These are phyloP conservation scores for Pecoramyces ruminantium DNA, from an alignment of 192 early-diverging fungal species.

Conservation along the genomic window DNA sequence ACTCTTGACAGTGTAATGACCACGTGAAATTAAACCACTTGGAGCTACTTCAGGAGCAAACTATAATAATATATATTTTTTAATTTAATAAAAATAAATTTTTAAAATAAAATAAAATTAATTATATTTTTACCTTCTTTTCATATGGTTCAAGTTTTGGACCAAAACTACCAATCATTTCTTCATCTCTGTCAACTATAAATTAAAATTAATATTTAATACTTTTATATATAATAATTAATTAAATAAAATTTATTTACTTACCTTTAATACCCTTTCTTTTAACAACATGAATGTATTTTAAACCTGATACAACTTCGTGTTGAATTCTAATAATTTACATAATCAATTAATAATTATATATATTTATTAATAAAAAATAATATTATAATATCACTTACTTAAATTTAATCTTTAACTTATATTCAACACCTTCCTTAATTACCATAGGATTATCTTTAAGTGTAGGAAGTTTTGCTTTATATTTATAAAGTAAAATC, in stretches of 20 bases:
- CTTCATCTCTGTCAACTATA: slow-evolving; percentile 80
- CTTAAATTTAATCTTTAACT: slow-evolving; percentile 82
- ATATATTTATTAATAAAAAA: too few species aligned
- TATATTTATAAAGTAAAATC: too few species aligned
- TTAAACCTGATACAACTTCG: slow-evolving; percentile 87
- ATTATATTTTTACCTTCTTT: slow-evolving; percentile 50
- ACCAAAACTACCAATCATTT: slow-evolving; percentile 94
- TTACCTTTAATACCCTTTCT: slow-evolving; percentile 53
- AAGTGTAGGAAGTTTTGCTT: slow-evolving; percentile 46
- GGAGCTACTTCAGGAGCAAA: slow-evolving; percentile 80
- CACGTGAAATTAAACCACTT: slow-evolving; percentile 76
- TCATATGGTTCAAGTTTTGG: slow-evolving; percentile 58
- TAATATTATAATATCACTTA: slow-evolving; percentile 16
- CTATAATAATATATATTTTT: too few species aligned
- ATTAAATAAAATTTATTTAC: too few species aligned
- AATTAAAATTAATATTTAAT: too few species aligned
- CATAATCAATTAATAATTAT: too few species aligned
- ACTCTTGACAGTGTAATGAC: slow-evolving; percentile 75
- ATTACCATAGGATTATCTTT: slow-evolving; percentile 64
- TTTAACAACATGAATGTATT: slow-evolving; percentile 88
- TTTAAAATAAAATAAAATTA: too few species aligned
- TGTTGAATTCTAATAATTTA: slow-evolving; percentile 68
- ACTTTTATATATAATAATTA: too few species aligned
- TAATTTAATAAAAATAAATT: too few species aligned
- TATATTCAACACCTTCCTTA: slow-evolving; percentile 91